Evolutionary conservation across 1,284 basidiomycete genomes (phyloP), one percentile per base, ranked within the genome.

Genomic region (Melampsora larici-populina): DNA sequence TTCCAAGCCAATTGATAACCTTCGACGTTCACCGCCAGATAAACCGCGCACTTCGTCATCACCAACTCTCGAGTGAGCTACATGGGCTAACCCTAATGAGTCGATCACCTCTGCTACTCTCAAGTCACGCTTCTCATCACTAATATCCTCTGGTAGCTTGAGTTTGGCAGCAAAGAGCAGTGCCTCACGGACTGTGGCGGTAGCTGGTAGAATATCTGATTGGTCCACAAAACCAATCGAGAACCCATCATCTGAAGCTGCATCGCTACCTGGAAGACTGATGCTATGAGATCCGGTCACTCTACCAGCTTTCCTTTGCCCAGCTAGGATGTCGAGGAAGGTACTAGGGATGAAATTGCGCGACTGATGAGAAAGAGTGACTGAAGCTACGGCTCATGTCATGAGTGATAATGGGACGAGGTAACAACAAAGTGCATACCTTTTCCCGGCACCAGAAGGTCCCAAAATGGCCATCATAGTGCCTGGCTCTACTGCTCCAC

Each of bases 381-480:
- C 21, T 33, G 13, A 36, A 31, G 21, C 26, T 40, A 29, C 21
- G 18, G 3, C 8, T 65, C 33, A 21, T 65, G 21, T 65, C 13
- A 46, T 46, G 3, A 3, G 15, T 46, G 43, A 46, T 17, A 46
- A 15, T 2, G 15, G 15, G 29, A 29, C 21, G 29, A 31, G 21
- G 21, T 48, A 46, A 79, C 74, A 73, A 75, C 21, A 65, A 29
- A 24, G 24, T 26, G 81, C 86, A 79, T 80, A 87, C 91, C 92
- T 82, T 90, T 92, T 83, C 18, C 82, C 82, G 0, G 82, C 81
- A n/a, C 82, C 82, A 1, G 81, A 81, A 0, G 93, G 93, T 0
- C 93, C 93, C 5, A 96, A 88, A 73, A 96, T 89, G 26, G 91
- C 91, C 87, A 93, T 90, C 86, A 95, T 90, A 77, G 91, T 88